Conservation (phyloP, 2,329 filamentous ascomycete species). For the Purpureocillium takamizusanense region DNA sequence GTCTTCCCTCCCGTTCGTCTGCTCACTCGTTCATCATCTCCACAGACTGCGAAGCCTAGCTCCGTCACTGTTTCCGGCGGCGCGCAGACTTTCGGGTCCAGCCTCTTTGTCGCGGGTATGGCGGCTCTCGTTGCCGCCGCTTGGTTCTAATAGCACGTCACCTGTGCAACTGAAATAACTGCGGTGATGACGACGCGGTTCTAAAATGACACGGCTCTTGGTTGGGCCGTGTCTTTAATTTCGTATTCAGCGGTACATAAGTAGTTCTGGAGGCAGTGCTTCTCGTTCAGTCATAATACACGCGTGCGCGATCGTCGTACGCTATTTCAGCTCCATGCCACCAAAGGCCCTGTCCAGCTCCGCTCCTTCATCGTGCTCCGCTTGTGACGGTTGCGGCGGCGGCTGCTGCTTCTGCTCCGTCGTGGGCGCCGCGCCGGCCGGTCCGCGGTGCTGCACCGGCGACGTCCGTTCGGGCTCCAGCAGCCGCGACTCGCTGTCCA, state of each 20-base stretch:
- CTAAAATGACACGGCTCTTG: not conserved
- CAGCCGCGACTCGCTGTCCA: constrained; percentile 64
- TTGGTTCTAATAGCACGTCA: constrained; percentile 7
- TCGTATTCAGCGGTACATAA: not conserved
- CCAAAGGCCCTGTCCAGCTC: constrained; percentile 51
- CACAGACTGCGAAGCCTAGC: constrained; percentile 3
- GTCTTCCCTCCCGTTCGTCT: not conserved
- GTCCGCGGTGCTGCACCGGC: constrained; percentile 16
- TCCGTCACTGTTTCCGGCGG: constrained; percentile 6
- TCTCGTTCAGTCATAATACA: not conserved
- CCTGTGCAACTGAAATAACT: no score
- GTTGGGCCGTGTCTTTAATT: not conserved
- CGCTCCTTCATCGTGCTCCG: constrained; percentile 37
- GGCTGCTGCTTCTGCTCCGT: constrained; percentile 8
- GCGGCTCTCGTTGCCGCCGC: constrained; percentile 5
- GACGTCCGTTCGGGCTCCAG: constrained; percentile 55
- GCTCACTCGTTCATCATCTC: not conserved
- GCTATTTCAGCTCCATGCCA: constrained; percentile 27
- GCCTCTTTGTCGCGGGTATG: constrained; percentile 6
- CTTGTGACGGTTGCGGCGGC: not conserved
- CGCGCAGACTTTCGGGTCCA: constrained; percentile 1
- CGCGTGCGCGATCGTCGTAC: not conserved
- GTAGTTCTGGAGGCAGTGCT: not conserved
- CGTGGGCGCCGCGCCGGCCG: constrained; percentile 9
- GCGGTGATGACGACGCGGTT: not conserved